These are phyloP conservation scores for Rhizopus sp. DNA, from an alignment of 371 early-diverging fungal species.

Conservation along the genomic window DNA sequence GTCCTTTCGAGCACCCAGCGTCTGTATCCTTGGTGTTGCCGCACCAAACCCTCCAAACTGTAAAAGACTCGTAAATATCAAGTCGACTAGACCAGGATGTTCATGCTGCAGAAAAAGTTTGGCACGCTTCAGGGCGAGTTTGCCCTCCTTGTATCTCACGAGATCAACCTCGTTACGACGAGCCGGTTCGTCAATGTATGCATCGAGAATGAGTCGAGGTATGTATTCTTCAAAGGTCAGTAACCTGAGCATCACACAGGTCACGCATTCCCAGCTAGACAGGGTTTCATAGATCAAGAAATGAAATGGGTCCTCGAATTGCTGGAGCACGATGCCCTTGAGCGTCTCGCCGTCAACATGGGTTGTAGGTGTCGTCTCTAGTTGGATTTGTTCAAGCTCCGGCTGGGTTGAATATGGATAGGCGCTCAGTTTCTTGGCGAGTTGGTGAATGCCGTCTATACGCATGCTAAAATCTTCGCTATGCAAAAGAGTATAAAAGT, in stretches of 20 bases:
- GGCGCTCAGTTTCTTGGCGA: conserved; percentile 31
- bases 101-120: conserved; percentile 31
- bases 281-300: conserved; percentile 31
- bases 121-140: conserved; percentile 25
- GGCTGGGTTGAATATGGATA: conserved; percentile 22
- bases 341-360: conserved; percentile 33
- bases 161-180: conserved; percentile 32
- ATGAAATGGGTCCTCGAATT: conserved; percentile 31
- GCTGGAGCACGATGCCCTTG: conserved; percentile 22
- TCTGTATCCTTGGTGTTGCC: conserved; percentile 2
- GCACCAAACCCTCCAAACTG: conserved; percentile 29
- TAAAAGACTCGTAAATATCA: conserved; percentile 24
- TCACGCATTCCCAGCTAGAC: conserved; percentile 37
- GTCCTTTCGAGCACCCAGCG: conserved; percentile 21
- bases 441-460: conserved; percentile 33
- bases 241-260: conserved; percentile 35
- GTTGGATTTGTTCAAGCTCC: conserved; percentile 22
- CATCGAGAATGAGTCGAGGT: conserved; percentile 40
- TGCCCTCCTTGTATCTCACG: conserved; percentile 22
- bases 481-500: conserved; percentile 29
- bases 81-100: conserved; percentile 31
- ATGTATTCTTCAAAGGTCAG: conserved; percentile 43
- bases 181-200: conserved; percentile 24
- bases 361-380: conserved; percentile 29
- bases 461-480: conserved; percentile 33